Evolutionary conservation across 2,329 filamentous ascomycete species (phyloP), one percentile per base, ranked within the genome.

Genomic region (Ophiostoma triangulosporum): DNA sequence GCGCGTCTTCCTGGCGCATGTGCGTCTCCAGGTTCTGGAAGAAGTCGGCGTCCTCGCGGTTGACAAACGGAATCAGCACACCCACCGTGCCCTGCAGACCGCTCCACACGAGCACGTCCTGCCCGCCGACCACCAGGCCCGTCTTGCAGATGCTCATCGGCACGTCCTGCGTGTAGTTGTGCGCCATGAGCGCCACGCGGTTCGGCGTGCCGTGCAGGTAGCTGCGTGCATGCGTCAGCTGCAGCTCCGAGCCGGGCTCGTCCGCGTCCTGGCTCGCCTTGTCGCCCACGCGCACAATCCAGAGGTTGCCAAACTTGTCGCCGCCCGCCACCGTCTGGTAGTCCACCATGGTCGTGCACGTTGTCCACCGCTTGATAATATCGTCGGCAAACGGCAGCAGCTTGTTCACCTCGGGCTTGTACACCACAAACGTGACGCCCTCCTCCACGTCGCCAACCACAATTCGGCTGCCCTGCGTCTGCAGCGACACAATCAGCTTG

Each of bases 241-340:
- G 90, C 3, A 89, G 82, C 14, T 90, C 91, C 3, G 88, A 87
- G 48, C 88, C 88, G 57, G 95, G 88, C 66, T 96, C 93, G 62
- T 98, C 93, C 0, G 89, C 86, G 65, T 94, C 88, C 59, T 89
- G 84, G 35, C 88, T 95, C 7, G 84, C 83, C 66, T 95, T 93
- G 56, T 83, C 74, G 0, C 91, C 89, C 62, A 87, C 93, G 48
- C 93, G 85, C 29, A 98, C 76, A 45, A 98, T 79, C 83, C 89
- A 98, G 15, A 98, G 70, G 62, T 98, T 98, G 57, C 93, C 94
- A 60, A 98, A 99, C 65, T 96, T 97, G 71, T 99, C 93, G 33
- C 91, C 91, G 33, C 91, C 93, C 3, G 89, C 90, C 24, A 87
- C 82, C 1, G 93, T 95, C 66, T 98, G 93, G 67, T 98, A 99